A percentile compares a stretch with the other conserved stretches of the same genome.
Evolutionary conservation across 2,329 filamentous ascomycete species (phyloP).

Genomic region (Pleochaeta shiraiana): DNA sequence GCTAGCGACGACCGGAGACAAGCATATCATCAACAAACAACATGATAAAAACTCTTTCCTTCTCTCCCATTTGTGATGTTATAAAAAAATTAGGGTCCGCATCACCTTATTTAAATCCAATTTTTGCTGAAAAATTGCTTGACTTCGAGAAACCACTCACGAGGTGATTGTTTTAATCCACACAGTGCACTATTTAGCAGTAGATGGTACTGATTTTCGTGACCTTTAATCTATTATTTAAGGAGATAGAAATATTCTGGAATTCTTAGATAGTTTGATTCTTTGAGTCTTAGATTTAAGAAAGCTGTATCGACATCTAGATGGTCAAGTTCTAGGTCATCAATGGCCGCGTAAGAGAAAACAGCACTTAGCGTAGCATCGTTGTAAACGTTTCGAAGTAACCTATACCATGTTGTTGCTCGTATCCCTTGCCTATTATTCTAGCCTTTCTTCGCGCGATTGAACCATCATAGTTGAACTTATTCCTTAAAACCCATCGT

Average conservation of each 20-base stretch:
- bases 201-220: neutral
- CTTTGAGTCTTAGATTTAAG: neutral
- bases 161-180: neutral
- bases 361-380: neutral
- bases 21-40: constrained; percentile 1
- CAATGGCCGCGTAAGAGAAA: neutral
- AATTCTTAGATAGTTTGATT: neutral
- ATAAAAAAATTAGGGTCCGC: neutral
- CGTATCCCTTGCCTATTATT: neutral
- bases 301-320: neutral
- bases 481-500: neutral
- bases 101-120: neutral
- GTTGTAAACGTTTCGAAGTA: neutral
- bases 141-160: neutral
- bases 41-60: neutral
- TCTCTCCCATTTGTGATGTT: neutral
- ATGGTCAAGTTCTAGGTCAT: neutral
- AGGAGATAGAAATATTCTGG: neutral
- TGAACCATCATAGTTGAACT: neutral
- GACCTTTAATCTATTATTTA: neutral
- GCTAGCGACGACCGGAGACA: neutral
- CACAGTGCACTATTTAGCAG: neutral
- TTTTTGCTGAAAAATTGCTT: neutral
- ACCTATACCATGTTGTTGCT: neutral
- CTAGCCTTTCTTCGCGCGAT: neutral